phyloP scores from a whole-genome alignment of 352 stramenopile genomes.

The Globisporangium spiculum region DNA sequence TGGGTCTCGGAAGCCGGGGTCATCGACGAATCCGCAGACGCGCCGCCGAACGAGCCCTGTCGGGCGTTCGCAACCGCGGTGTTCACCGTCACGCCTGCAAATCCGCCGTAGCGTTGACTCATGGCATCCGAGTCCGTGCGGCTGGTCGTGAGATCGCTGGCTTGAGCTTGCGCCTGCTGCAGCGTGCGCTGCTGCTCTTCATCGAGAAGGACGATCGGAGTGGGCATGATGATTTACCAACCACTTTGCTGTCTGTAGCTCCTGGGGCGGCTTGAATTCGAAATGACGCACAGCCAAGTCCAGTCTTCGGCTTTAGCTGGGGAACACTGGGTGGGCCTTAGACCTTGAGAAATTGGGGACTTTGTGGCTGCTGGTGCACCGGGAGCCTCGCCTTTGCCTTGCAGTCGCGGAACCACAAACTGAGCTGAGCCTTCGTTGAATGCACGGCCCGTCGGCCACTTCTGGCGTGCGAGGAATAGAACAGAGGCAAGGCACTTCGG shows the following conservation, averaged over 20 bases:
- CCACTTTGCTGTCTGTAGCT: neutral
- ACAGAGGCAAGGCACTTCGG: too few relatives aligned
- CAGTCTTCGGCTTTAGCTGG: neutral
- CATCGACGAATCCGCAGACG: neutral
- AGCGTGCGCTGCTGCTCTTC: constrained; percentile 56
- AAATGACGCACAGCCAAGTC: neutral
- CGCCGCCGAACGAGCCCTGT: constrained; percentile 12
- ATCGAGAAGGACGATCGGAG: constrained; percentile 17
- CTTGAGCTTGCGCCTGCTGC: neutral
- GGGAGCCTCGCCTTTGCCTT: neutral
- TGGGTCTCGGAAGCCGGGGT: neutral
- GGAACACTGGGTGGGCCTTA: too few relatives aligned
- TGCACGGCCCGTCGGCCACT: neutral
- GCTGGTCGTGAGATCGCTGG: neutral
- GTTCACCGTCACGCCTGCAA: neutral
- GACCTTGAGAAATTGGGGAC: neutral
- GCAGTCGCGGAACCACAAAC: neutral
- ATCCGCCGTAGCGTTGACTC: neutral
- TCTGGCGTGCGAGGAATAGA: too few relatives aligned
- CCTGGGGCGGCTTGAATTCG: neutral
- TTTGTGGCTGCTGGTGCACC: neutral
- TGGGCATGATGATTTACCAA: neutral
- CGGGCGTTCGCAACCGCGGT: neutral
- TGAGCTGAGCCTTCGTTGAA: neutral
- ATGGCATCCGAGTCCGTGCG: constrained; percentile 14